phyloP scores from a whole-genome alignment of 129 eudicot genomes.

The Lonicera japonica region DNA sequence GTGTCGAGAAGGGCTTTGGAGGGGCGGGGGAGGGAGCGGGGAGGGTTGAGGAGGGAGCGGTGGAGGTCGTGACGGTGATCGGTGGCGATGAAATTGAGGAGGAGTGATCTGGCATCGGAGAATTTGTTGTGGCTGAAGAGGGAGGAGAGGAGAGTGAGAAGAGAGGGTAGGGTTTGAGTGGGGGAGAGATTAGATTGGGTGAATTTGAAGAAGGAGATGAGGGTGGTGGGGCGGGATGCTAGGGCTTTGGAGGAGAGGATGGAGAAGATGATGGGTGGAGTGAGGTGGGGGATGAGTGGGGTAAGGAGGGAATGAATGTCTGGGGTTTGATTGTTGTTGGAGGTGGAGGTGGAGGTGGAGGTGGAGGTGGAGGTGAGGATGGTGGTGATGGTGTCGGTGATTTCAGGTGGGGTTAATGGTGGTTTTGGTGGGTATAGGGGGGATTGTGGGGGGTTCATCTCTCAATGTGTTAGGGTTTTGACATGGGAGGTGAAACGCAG shows the following conservation, averaged over 20 bases:
- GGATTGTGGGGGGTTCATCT: constrained; percentile 15
- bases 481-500: too few relatives aligned
- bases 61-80: constrained; percentile 51
- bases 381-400: constrained; percentile 32
- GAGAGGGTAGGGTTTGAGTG: constrained; percentile 32
- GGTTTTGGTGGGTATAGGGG: constrained; percentile 24
- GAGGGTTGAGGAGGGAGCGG: constrained; percentile 48
- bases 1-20: constrained; percentile 59
- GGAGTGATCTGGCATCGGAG: constrained; percentile 62
- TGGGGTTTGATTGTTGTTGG: constrained; percentile 10
- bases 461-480: neutral
- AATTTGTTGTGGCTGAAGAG: constrained; percentile 64
- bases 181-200: constrained; percentile 23
- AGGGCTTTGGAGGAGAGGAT: constrained; percentile 56
- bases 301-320: constrained; percentile 29
- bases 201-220: constrained; percentile 44
- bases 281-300: constrained; percentile 43
- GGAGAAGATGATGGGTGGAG: constrained; percentile 44
- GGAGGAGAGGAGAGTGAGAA: constrained; percentile 48
- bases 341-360: constrained; percentile 28
- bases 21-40: constrained; percentile 31
- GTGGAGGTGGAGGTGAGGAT: constrained; percentile 28
- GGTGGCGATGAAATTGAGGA: constrained; percentile 39
- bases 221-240: constrained; percentile 39
- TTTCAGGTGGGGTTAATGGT: constrained; percentile 23